These are phyloP conservation scores for Agapanthus africanus DNA, from an alignment of 106 monocot genomes.

Conservation along the genomic window DNA sequence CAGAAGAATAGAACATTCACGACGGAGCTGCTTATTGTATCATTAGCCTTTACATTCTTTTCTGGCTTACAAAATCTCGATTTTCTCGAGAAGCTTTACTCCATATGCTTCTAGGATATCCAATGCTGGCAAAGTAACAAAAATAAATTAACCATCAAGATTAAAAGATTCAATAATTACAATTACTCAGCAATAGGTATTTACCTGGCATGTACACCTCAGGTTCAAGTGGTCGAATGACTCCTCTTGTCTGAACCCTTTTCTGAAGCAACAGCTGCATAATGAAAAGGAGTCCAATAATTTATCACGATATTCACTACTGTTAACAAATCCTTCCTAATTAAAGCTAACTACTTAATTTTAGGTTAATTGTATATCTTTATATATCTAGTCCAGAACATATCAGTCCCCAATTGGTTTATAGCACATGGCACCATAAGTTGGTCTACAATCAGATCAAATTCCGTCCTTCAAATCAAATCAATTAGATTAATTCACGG, in stretches of 20 bases:
- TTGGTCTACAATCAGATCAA: too few relatives aligned
- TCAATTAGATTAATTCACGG: too few relatives aligned
- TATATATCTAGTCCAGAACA: too few relatives aligned
- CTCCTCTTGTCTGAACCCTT: slow-evolving; percentile 55
- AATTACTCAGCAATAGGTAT: background rate
- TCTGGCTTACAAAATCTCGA: slow-evolving; percentile 35
- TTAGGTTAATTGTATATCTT: too few relatives aligned
- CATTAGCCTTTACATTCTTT: background rate
- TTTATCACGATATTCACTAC: background rate
- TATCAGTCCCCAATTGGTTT: too few relatives aligned
- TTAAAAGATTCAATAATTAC: background rate
- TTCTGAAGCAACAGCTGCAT: slow-evolving; percentile 72
- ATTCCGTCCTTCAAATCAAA: too few relatives aligned
- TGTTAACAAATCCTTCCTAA: too few relatives aligned
- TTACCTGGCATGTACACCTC: slow-evolving; percentile 87
- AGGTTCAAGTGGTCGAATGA: slow-evolving; percentile 74
- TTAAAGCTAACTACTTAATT: too few relatives aligned
- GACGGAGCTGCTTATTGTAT: background rate
- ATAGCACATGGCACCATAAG: too few relatives aligned
- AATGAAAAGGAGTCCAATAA: background rate
- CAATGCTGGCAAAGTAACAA: slow-evolving; percentile 61
- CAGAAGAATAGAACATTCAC: background rate
- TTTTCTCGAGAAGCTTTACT: slow-evolving; percentile 66
- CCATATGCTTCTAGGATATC: slow-evolving; percentile 71
- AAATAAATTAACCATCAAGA: background rate